A percentile compares a stretch with the other conserved stretches of the same genome.
phyloP scores from a whole-genome alignment of 345 rosid genomes.

The Theobroma cacao region DNA sequence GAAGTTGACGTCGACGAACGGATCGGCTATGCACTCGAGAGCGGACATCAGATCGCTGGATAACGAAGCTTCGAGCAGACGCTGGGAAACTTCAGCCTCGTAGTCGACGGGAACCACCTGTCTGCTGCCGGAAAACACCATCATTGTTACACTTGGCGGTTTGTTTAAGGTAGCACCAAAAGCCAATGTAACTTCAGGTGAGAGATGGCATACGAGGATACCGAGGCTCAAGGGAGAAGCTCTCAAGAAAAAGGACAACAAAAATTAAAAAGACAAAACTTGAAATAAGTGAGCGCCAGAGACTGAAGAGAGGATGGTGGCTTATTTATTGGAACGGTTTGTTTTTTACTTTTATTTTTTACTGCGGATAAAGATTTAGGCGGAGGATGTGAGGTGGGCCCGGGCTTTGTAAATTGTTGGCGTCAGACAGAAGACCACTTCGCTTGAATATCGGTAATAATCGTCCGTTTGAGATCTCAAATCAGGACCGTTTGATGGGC shows the following conservation, averaged over 20 bases:
- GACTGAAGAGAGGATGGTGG: background rate
- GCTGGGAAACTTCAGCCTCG: slow-evolving; percentile 83
- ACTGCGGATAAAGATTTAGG: background rate
- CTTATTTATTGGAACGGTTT: background rate
- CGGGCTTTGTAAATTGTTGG: background rate
- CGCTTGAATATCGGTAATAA: background rate
- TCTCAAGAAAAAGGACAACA: background rate
- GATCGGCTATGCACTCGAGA: slow-evolving; percentile 60
- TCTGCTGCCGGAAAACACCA: slow-evolving; percentile 67
- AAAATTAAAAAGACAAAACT: background rate
- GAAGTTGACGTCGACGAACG: slow-evolving; percentile 80
- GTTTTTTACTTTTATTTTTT: background rate
- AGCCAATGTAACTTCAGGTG: slow-evolving; percentile 17
- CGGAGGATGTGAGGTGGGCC: background rate
- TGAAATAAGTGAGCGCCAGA: slow-evolving; percentile 4
- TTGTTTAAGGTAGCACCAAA: slow-evolving; percentile 5
- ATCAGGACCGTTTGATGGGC: background rate
- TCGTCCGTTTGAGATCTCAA: background rate
- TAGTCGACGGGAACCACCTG: slow-evolving; percentile 93
- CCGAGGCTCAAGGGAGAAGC: slow-evolving; percentile 51
- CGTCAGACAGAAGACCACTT: background rate
- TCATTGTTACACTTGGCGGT: slow-evolving; percentile 39
- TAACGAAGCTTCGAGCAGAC: slow-evolving; percentile 72
- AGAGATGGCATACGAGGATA: slow-evolving; percentile 18
- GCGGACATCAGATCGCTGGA: slow-evolving; percentile 64